A percentile compares a stretch with the other conserved stretches of the same genome.
phyloP scores from a whole-genome alignment of 1,139 yeast species.

The Torulaspora globosa region DNA sequence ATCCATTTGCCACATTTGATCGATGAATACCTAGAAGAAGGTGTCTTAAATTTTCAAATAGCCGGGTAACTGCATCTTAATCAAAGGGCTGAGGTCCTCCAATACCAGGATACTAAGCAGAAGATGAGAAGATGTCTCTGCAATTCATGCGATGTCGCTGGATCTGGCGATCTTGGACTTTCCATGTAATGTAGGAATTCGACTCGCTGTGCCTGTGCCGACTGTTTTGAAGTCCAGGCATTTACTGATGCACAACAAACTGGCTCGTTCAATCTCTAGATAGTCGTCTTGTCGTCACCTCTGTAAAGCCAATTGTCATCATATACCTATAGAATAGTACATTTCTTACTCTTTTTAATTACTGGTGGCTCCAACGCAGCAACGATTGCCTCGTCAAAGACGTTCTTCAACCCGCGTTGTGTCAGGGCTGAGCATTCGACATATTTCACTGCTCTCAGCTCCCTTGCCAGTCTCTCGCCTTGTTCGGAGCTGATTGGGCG shows the following conservation, averaged over 20 bases:
- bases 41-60: not conserved
- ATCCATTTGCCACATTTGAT: constrained; percentile 3
- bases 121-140: too few species aligned
- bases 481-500: constrained; percentile 80
- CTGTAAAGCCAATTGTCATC: constrained; percentile 10
- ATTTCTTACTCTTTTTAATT: constrained; percentile 67
- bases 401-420: constrained; percentile 92
- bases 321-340: constrained; percentile 60
- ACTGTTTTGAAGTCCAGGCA: too few species aligned
- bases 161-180: too few species aligned
- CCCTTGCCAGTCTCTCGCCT: constrained; percentile 91
- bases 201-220: too few species aligned
- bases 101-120: not conserved
- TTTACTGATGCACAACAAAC: not conserved
- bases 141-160: too few species aligned
- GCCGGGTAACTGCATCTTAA: constrained; percentile 2
- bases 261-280: not conserved
- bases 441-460: constrained; percentile 89
- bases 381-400: constrained; percentile 94
- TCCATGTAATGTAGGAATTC: not conserved
- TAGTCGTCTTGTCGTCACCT: not conserved
- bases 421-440: constrained; percentile 98
- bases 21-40: not conserved
- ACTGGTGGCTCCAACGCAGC: constrained; percentile 93
- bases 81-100: not conserved